Percentiles rank a stretch among this genome's conserved stretches.
phyloP scores from a whole-genome alignment of 2,329 filamentous ascomycete species.

The Fusarium agapanthi region DNA sequence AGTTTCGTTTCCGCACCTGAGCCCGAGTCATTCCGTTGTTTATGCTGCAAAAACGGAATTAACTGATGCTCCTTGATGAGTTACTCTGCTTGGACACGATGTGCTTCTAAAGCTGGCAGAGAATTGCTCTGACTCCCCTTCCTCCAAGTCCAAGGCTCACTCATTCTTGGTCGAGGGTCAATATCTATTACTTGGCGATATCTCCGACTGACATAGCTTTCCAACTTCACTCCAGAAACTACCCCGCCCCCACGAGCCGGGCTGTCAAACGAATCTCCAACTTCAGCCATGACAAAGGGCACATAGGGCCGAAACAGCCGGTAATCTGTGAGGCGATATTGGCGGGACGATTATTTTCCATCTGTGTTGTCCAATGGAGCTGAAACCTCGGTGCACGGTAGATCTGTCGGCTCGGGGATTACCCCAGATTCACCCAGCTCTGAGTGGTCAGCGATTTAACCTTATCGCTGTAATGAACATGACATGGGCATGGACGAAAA shows the following conservation, averaged over 20 bases:
- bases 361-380: background rate
- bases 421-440: background rate
- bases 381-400: background rate
- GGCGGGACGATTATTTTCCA: slow-evolving; percentile 10
- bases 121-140: background rate
- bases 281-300: background rate
- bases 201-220: background rate
- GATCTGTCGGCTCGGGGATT: slow-evolving; percentile 1
- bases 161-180: background rate
- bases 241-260: slow-evolving; percentile 7
- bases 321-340: background rate
- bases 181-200: background rate
- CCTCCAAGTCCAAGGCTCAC: background rate
- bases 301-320: background rate
- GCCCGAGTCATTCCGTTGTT: slow-evolving; percentile 12
- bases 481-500: background rate
- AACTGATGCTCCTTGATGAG: background rate
- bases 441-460: background rate
- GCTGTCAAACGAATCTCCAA: slow-evolving; percentile 19
- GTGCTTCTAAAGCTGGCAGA: background rate
- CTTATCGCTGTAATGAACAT: background rate
- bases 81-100: background rate
- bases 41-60: background rate
- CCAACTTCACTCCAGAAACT: background rate
- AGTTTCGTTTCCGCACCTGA: slow-evolving; percentile 10